Conservation (phyloP, 306 rosid genomes). For the Cucumis hystrix region DNA sequence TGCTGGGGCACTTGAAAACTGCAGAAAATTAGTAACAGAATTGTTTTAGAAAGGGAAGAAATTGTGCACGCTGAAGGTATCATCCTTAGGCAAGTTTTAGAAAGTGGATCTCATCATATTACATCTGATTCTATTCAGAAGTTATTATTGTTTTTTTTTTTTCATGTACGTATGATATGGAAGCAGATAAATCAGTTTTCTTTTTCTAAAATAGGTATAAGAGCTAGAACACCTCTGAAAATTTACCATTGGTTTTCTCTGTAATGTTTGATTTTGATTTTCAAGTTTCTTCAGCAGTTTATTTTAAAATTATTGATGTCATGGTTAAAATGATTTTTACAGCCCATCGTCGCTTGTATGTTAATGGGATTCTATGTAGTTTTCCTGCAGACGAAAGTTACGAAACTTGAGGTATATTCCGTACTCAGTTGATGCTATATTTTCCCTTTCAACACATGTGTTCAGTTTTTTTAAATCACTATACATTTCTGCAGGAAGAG, state of each 20-base stretch:
- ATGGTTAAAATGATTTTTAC: conserved; percentile 11
- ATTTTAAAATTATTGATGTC: neutral
- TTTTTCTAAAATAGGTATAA: neutral
- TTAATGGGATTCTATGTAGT: conserved; percentile 36
- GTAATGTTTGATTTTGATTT: neutral
- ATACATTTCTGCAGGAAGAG: conserved; percentile 38
- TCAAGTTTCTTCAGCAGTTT: neutral
- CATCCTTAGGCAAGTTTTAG: neutral
- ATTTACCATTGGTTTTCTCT: neutral
- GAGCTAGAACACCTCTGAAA: neutral
- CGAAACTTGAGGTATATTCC: conserved; percentile 46
- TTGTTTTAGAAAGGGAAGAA: neutral
- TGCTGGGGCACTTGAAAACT: neutral
- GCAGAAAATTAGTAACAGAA: neutral
- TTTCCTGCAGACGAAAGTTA: conserved; percentile 38
- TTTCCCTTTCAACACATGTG: neutral
- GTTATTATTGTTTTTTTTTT: neutral
- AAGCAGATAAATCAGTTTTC: neutral
- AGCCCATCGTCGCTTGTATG: conserved; percentile 49
- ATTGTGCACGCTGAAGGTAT: neutral
- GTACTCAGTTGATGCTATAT: neutral
- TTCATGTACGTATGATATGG: neutral
- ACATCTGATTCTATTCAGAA: neutral
- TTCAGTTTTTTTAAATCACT: neutral
- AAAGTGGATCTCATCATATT: neutral